These are phyloP conservation scores for Theobroma grandiflorum DNA, from an alignment of 441 rosid species.

Conservation along the genomic window DNA sequence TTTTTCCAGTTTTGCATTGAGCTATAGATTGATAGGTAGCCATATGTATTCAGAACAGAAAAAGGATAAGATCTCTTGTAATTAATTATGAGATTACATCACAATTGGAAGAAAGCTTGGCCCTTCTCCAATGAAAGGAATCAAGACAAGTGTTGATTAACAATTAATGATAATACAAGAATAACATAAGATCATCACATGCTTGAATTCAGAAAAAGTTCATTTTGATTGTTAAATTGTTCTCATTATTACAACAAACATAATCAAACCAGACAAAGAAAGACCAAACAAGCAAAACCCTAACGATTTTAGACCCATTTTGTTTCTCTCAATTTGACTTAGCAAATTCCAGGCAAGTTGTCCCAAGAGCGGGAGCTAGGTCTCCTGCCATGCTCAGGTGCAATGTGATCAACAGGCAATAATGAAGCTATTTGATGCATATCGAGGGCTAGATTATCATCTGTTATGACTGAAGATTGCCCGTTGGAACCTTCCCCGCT, in stretches of 20 bases:
- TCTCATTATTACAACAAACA: no score
- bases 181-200: background rate
- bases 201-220: background rate
- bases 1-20: background rate
- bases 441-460: slow-evolving; percentile 62
- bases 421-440: slow-evolving; percentile 72
- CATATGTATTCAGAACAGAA: background rate
- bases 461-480: slow-evolving; percentile 61
- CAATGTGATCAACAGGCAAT: slow-evolving; percentile 44
- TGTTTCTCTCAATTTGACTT: background rate
- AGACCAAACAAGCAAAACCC: slow-evolving; percentile 22
- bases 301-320: background rate
- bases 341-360: slow-evolving; percentile 63
- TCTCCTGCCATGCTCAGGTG: slow-evolving; percentile 41
- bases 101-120: no score
- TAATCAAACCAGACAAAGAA: slow-evolving; percentile 23
- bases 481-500: slow-evolving; percentile 61
- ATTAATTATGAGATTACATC: background rate
- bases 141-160: background rate
- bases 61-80: background rate
- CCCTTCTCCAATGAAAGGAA: background rate
- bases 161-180: background rate
- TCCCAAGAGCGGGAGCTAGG: slow-evolving; percentile 60
- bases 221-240: background rate
- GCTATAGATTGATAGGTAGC: background rate